Conservation (phyloP, 2,329 filamentous ascomycete genomes). For the Chaetomium strumarium region DNA sequence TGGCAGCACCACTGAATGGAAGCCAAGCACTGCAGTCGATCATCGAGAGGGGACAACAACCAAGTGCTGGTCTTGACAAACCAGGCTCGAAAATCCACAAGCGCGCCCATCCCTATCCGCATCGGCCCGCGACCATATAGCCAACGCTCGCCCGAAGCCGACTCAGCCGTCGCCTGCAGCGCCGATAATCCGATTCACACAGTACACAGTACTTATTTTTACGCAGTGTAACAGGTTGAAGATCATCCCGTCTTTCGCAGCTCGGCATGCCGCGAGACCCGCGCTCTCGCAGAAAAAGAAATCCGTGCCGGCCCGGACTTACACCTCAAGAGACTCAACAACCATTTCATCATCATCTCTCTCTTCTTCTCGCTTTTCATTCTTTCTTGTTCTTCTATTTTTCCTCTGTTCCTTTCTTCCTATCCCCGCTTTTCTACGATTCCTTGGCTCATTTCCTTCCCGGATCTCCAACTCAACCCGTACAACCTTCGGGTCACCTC, state of each 20-base stretch:
- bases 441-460: no score
- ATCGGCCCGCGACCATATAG: not conserved
- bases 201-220: not conserved
- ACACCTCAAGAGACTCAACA: not conserved
- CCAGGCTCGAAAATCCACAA: not conserved
- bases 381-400: no score
- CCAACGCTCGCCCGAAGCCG: not conserved
- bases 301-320: no score
- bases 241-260: not conserved
- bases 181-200: not conserved
- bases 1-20: conserved; percentile 2
- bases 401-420: no score
- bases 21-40: not conserved
- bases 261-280: conserved; percentile 6
- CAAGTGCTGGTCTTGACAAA: not conserved
- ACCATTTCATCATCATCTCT: not conserved
- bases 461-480: no score
- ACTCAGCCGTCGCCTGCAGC: conserved; percentile 9
- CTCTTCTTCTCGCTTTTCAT: no score
- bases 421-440: no score
- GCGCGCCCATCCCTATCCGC: not conserved
- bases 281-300: no score
- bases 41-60: conserved; percentile 5
- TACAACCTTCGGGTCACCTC: no score
- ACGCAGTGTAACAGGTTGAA: not conserved